A percentile compares a stretch with the other conserved stretches of the same genome.
Conservation (phyloP, 768 basidiomycete species). For the Dioszegia crocea region DNA sequence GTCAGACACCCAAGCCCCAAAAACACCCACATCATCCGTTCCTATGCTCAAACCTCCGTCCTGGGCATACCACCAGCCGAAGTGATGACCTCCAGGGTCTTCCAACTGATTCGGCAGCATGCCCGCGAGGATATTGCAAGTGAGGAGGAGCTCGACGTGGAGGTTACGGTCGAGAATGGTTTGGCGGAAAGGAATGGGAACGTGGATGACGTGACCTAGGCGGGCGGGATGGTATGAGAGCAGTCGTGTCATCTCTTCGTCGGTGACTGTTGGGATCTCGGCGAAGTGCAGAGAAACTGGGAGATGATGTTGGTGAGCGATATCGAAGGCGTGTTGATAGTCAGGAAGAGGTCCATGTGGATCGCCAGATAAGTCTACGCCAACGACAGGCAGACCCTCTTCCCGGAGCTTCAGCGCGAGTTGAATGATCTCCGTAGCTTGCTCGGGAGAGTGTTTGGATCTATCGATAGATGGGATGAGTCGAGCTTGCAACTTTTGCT, state of each 20-base stretch:
- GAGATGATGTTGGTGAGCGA: slow-evolving; percentile 5
- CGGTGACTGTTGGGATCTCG: slow-evolving; percentile 10
- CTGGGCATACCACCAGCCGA: slow-evolving; percentile 17
- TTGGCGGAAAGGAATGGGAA: slow-evolving; percentile 6
- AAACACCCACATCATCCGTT: slow-evolving; percentile 26
- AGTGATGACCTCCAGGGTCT: slow-evolving; percentile 14
- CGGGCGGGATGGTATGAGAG: slow-evolving; percentile 14
- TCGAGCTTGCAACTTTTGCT: slow-evolving; percentile 5
- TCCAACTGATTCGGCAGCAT: slow-evolving; percentile 13
- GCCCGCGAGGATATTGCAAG: slow-evolving; percentile 22
- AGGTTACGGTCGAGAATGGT: slow-evolving; percentile 8
- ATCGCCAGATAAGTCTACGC: slow-evolving; percentile 20
- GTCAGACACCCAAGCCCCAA: slow-evolving; percentile 7
- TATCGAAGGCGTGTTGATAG: slow-evolving; percentile 6
- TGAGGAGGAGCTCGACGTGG: slow-evolving; percentile 20
- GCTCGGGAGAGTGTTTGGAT: slow-evolving; percentile 6
- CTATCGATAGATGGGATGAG: slow-evolving; percentile 21
- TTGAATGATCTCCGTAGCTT: slow-evolving; percentile 13
- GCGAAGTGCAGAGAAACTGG: slow-evolving; percentile 17
- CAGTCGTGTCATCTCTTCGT: slow-evolving; percentile 6
- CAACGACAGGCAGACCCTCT: slow-evolving; percentile 19
- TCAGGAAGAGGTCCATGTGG: not conserved
- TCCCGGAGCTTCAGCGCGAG: slow-evolving; percentile 11
- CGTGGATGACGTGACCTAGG: slow-evolving; percentile 21
- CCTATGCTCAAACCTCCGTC: slow-evolving; percentile 11